A percentile compares a stretch with the other conserved stretches of the same genome.
Conservation (phyloP, 192 early-diverging fungal genomes). For the Ramicandelaber brevisporus region DNA sequence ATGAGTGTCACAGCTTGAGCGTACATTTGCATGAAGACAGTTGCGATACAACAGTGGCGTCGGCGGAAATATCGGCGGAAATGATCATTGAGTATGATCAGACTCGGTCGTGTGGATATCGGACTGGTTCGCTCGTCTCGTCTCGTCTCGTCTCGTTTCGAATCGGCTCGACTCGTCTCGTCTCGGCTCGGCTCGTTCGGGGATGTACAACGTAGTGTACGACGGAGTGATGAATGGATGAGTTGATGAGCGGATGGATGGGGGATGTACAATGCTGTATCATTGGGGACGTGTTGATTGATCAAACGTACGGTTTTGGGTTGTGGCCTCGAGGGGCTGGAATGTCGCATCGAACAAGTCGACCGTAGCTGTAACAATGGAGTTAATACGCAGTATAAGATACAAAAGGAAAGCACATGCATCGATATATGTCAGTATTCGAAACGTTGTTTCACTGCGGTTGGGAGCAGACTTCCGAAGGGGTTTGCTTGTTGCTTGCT, state of each 20-base stretch:
- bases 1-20: too few species aligned
- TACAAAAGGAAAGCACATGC: conserved; percentile 1
- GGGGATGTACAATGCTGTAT: background rate
- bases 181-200: too few species aligned
- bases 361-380: conserved; percentile 34
- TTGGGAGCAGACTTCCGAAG: too few species aligned
- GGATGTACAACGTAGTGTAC: too few species aligned
- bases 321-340: conserved; percentile 35
- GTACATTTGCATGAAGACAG: background rate
- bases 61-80: too few species aligned
- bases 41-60: background rate
- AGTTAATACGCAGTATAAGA: background rate
- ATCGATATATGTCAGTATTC: too few species aligned
- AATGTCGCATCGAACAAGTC: conserved; percentile 69
- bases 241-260: background rate
- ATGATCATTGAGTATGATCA: too few species aligned
- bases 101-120: too few species aligned
- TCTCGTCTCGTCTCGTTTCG: background rate
- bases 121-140: too few species aligned
- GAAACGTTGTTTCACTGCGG: too few species aligned
- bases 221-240: too few species aligned
- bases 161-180: background rate
- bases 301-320: conserved; percentile 37
- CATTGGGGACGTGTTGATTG: background rate
- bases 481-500: conserved; percentile 1